These are phyloP conservation scores for Macrocystidia cucumis DNA, from an alignment of 1,284 basidiomycete species.

Conservation along the genomic window DNA sequence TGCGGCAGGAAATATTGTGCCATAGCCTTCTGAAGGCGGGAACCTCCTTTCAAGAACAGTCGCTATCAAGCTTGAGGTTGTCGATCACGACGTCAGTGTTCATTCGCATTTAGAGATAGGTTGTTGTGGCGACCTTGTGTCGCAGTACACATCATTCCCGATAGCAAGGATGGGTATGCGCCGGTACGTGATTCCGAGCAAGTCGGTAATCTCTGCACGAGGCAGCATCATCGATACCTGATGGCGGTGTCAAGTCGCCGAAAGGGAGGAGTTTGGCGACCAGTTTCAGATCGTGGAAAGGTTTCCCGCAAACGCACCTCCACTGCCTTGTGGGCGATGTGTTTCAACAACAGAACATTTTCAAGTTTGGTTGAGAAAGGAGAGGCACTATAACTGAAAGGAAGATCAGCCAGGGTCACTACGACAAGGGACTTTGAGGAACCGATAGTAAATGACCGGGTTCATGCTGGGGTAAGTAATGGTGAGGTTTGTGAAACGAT, in stretches of 20 bases:
- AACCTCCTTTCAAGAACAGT: conserved; percentile 41
- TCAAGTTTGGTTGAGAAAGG: conserved; percentile 47
- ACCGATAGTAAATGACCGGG: conserved; percentile 35
- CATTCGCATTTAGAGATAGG: no score
- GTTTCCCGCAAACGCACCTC: conserved; percentile 24
- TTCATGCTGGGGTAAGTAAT: no score
- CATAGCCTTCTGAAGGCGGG: conserved; percentile 34
- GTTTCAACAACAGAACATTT: conserved; percentile 39
- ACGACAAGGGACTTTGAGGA: no score
- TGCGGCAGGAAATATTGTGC: conserved; percentile 37
- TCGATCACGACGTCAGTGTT: not conserved
- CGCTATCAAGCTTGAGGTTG: conserved; percentile 29
- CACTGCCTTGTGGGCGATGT: conserved; percentile 38
- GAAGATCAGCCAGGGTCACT: no score
- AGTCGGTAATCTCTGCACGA: conserved; percentile 43
- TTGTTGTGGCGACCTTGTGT: conserved; percentile 37
- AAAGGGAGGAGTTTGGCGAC: not conserved
- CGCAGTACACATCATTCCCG: conserved; percentile 48
- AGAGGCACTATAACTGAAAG: conserved; percentile 39
- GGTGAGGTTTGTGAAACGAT: no score
- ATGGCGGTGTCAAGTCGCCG: not conserved
- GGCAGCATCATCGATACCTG: conserved; percentile 43
- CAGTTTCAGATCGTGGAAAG: not conserved
- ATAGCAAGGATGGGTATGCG: conserved; percentile 50
- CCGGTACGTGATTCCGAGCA: conserved; percentile 43